phyloP scores from a whole-genome alignment of 495 filamentous ascomycete genomes.

The Annulohypoxylon moriforme region DNA sequence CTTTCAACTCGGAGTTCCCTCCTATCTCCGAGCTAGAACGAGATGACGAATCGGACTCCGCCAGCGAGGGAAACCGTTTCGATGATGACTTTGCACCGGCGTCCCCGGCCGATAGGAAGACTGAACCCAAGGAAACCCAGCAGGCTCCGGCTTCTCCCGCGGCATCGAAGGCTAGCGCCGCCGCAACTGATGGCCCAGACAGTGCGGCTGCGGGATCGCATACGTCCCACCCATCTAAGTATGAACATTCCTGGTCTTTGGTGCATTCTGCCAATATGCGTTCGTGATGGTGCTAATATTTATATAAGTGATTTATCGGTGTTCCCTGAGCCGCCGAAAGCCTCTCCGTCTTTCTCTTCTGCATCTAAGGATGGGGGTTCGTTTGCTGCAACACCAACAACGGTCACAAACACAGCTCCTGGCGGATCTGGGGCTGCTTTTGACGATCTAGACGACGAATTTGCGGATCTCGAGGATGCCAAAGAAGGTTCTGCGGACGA shows the following conservation, averaged over 20 bases:
- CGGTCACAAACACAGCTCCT: conserved; percentile 42
- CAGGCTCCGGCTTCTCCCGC: conserved; percentile 48
- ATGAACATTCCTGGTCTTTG: conserved; percentile 24
- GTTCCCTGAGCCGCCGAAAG: conserved; percentile 48
- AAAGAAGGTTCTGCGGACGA: conserved; percentile 92
- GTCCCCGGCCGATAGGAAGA: conserved; percentile 66
- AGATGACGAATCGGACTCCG: conserved; percentile 83
- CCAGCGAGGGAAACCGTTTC: conserved; percentile 81
- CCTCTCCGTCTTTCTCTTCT: conserved; percentile 43
- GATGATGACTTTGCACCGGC: conserved; percentile 89
- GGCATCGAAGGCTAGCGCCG: conserved; percentile 41
- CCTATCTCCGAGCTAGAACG: conserved; percentile 87
- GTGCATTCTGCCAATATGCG: background rate
- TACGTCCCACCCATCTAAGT: conserved; percentile 46
- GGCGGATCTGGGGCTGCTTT: conserved; percentile 58
- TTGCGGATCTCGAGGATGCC: conserved; percentile 87
- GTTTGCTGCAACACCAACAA: conserved; percentile 46
- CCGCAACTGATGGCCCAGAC: conserved; percentile 42
- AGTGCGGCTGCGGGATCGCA: conserved; percentile 33
- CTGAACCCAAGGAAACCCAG: conserved; percentile 43
- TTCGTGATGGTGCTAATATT: conserved; percentile 26
- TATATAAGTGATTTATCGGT: conserved; percentile 41
- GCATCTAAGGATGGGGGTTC: conserved; percentile 38
- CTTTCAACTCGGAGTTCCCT: conserved; percentile 84
- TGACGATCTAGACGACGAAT: conserved; percentile 89